These are phyloP conservation scores for Paraphaeosphaeria minitans DNA, from an alignment of 2,329 filamentous ascomycete genomes.

Conservation along the genomic window DNA sequence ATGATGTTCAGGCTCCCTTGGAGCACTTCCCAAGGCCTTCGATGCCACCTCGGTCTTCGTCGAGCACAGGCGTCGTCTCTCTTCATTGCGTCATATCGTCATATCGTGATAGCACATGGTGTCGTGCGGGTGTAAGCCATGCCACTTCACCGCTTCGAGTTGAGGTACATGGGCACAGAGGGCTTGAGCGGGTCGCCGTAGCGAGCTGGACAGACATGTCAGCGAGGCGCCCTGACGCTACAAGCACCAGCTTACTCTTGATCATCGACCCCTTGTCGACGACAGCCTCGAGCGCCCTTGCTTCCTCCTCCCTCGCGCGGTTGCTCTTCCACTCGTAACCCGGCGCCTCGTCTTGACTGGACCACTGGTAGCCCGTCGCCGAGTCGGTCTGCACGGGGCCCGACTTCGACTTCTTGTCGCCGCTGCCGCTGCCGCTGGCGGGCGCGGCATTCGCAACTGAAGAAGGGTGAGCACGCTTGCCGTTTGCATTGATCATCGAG, in stretches of 20 bases:
- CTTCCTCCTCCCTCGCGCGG: constrained; percentile 44
- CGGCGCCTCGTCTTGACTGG: constrained; percentile 43
- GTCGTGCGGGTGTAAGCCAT: background rate
- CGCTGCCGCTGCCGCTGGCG: constrained; percentile 12
- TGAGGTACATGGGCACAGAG: constrained; percentile 32
- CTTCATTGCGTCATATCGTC: background rate
- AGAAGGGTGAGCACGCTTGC: constrained; percentile 37
- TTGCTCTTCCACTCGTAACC: constrained; percentile 47
- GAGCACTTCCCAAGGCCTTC: background rate
- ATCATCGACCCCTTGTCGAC: constrained; percentile 43
- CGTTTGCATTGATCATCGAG: constrained; percentile 44
- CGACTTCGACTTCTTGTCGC: constrained; percentile 20
- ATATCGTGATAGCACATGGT: background rate
- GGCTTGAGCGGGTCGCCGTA: constrained; percentile 46
- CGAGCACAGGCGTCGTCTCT: background rate
- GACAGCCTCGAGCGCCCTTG: constrained; percentile 41
- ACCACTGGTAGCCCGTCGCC: constrained; percentile 47
- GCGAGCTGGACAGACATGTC: constrained; percentile 26
- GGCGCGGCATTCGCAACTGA: constrained; percentile 13
- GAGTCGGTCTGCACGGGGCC: constrained; percentile 27
- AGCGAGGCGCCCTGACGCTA: constrained; percentile 9
- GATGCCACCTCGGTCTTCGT: background rate
- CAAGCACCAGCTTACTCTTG: constrained; percentile 28
- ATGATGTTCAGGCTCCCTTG: background rate
- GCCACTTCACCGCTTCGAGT: constrained; percentile 32